phyloP scores from a whole-genome alignment of 1,139 yeast genomes.

The Citeromyces siamensis region DNA sequence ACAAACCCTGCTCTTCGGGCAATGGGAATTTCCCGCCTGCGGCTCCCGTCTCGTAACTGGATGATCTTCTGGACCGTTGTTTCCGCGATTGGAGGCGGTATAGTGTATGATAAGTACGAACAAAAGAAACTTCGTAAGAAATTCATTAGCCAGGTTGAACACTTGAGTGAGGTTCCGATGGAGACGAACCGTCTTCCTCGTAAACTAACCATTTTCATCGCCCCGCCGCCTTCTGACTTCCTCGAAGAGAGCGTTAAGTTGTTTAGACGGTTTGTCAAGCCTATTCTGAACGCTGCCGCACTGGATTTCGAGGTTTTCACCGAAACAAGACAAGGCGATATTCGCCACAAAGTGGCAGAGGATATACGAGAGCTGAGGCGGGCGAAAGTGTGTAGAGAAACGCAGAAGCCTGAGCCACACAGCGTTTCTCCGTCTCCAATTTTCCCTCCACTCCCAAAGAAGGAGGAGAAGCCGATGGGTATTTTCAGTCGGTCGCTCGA shows the following conservation, averaged over 20 bases:
- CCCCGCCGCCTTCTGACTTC: conserved; percentile 95
- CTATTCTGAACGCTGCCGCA: conserved; percentile 77
- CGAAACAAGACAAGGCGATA: conserved; percentile 66
- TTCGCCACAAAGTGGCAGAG: conserved; percentile 96
- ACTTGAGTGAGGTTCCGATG: conserved; percentile 33
- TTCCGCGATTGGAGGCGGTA: conserved; percentile 55
- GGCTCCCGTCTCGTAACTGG: conserved; percentile 91
- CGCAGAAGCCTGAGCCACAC: not conserved
- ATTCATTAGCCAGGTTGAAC: conserved; percentile 54
- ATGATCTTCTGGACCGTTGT: conserved; percentile 73
- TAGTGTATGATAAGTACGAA: conserved; percentile 66
- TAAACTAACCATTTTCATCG: conserved; percentile 69
- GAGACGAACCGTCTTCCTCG: conserved; percentile 47
- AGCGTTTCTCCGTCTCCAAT: conserved; percentile 3
- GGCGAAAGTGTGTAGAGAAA: conserved; percentile 5
- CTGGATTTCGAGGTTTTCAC: conserved; percentile 71
- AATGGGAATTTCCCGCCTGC: conserved; percentile 72
- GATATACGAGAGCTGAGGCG: conserved; percentile 62
- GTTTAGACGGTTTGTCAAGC: conserved; percentile 77
- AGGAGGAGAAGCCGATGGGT: conserved; percentile 5
- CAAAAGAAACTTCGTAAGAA: conserved; percentile 53
- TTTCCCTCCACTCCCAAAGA: conserved; percentile 3
- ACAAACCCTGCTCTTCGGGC: conserved; percentile 80
- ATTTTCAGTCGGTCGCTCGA: conserved; percentile 4
- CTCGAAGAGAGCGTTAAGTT: conserved; percentile 63